Conservation (phyloP, 805 yeast species). For the Sugiyamaella chiloensis region DNA sequence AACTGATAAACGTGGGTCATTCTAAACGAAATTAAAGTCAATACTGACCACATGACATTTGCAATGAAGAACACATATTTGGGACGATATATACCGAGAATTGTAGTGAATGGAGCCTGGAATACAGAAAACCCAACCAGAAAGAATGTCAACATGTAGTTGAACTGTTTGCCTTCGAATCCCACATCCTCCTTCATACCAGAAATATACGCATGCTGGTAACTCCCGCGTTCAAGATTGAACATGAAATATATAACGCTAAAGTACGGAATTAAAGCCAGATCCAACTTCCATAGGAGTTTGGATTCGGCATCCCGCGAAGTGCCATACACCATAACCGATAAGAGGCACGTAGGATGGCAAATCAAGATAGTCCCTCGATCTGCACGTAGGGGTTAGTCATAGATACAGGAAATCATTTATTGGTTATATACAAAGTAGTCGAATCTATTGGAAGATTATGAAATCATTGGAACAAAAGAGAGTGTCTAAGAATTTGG, state of each 20-base stretch:
- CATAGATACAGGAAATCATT: too few relatives aligned
- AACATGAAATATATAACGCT: constrained; percentile 18
- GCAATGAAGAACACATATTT: constrained; percentile 43
- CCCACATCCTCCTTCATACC: constrained; percentile 57
- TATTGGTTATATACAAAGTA: too few relatives aligned
- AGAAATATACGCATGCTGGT: constrained; percentile 55
- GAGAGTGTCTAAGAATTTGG: too few relatives aligned
- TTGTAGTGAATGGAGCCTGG: constrained; percentile 62
- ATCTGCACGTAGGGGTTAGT: too few relatives aligned
- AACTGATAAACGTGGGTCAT: constrained; percentile 35
- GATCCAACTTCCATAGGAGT: constrained; percentile 16
- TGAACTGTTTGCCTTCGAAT: constrained; percentile 58
- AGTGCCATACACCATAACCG: background rate
- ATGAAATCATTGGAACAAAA: too few relatives aligned
- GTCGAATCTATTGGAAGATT: too few relatives aligned
- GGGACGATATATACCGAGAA: constrained; percentile 52
- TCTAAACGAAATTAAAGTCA: constrained; percentile 25
- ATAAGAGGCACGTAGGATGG: too few relatives aligned
- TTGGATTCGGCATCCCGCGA: constrained; percentile 2
- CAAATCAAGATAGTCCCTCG: too few relatives aligned
- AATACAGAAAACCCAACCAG: constrained; percentile 63
- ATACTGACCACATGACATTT: constrained; percentile 19
- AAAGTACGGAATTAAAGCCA: constrained; percentile 19
- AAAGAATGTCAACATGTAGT: constrained; percentile 51
- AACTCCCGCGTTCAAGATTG: constrained; percentile 11